These are phyloP conservation scores for Penicillium occitanis DNA, from an alignment of 2,329 filamentous ascomycete species.

Conservation along the genomic window DNA sequence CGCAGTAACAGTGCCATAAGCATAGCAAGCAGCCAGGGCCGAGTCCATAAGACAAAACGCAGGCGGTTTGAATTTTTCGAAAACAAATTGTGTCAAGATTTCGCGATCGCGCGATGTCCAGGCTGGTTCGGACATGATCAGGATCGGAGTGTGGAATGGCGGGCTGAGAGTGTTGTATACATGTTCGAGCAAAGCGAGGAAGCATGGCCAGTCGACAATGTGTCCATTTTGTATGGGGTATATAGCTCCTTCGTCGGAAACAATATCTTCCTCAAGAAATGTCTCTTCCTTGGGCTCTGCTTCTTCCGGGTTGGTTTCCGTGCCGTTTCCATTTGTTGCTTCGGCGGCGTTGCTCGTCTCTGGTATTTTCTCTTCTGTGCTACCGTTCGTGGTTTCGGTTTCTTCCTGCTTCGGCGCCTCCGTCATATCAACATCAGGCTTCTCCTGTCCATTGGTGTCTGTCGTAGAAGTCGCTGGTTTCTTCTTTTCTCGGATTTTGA, in stretches of 20 bases:
- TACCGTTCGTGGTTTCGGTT: background rate
- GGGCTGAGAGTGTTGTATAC: constrained; percentile 86
- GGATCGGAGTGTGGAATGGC: constrained; percentile 89
- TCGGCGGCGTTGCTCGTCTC: constrained; percentile 10
- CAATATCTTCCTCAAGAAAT: constrained; percentile 83
- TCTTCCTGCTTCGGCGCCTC: constrained; percentile 34
- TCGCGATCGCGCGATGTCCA: constrained; percentile 90
- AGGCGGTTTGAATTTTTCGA: constrained; percentile 94
- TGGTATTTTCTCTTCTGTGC: background rate
- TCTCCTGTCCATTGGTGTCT: constrained; percentile 21
- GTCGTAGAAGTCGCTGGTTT: constrained; percentile 29
- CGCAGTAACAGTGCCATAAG: constrained; percentile 78
- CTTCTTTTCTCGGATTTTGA: constrained; percentile 65
- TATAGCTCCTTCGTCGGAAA: constrained; percentile 83
- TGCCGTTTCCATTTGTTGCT: background rate
- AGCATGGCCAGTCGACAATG: constrained; percentile 87
- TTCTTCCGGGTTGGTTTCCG: constrained; percentile 22
- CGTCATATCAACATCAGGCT: constrained; percentile 48
- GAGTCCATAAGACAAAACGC: constrained; percentile 89
- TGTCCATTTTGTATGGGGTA: constrained; percentile 80
- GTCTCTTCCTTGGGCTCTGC: constrained; percentile 43
- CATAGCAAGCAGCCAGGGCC: constrained; percentile 74
- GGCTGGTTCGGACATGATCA: constrained; percentile 83
- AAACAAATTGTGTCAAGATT: constrained; percentile 86
- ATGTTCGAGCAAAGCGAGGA: constrained; percentile 89